Evolutionary conservation across 306 rosid species (phyloP).

Genomic region (Citrullus colocynthis): DNA sequence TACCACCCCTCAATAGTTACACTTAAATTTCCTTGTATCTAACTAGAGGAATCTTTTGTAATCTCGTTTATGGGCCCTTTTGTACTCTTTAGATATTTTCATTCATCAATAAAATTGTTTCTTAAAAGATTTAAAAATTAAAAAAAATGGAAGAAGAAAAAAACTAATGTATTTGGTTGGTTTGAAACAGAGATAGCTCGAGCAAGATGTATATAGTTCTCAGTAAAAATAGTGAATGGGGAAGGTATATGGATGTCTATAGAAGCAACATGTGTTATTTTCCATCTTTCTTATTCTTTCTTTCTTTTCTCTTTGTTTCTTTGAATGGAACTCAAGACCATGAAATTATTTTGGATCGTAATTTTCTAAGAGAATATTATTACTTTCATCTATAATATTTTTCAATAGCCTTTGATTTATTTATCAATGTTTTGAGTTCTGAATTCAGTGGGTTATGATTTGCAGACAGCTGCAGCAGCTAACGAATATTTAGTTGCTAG

Average conservation of each 20-base stretch:
- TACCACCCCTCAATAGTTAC: too few species aligned
- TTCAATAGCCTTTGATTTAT: not conserved
- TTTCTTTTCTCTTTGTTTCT: not conserved
- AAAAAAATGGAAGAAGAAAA: too few species aligned
- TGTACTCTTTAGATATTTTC: too few species aligned
- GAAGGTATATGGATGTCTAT: not conserved
- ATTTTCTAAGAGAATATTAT: not conserved
- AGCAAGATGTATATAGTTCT: not conserved
- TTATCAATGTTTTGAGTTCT: not conserved
- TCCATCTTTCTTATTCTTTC: not conserved
- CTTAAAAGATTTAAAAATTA: too few species aligned
- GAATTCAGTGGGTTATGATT: not conserved
- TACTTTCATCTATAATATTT: not conserved
- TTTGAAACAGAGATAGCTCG: not conserved
- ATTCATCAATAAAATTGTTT: too few species aligned
- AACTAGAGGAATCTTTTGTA: too few species aligned
- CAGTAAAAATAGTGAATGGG: not conserved
- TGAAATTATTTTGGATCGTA: not conserved
- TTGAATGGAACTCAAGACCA: not conserved
- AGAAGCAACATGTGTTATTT: not conserved
- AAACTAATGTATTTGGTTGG: not conserved
- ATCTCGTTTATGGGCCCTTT: too few species aligned
- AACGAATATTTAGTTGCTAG: conserved; percentile 11
- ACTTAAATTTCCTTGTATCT: too few species aligned
- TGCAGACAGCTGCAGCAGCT: not conserved